Base-by-base conservation (phyloP, 2,329 filamentous ascomycete genomes). In the Tympanopsis confertula region DNA sequence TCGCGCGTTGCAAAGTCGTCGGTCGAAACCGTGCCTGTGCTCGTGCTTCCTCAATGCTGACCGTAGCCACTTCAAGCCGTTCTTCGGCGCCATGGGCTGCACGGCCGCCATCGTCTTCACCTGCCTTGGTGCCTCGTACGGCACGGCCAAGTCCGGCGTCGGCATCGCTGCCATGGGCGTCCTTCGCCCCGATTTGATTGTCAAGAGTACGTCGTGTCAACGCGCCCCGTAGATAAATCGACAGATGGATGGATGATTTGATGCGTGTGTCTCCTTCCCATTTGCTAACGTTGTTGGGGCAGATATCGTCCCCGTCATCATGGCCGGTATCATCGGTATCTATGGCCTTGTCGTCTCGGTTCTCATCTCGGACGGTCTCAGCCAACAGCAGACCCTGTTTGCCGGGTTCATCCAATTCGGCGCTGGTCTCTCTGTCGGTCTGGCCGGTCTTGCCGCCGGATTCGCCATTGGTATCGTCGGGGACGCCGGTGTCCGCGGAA, bases 271-370 rank as follows among this genome's bases (percentile, higher is more conserved):
- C 14, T 4, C 20, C 22, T n/a, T 26, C 22, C n/a, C 22, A 10
- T n/a, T n/a, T n/a, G n/a, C n/a, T n/a, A n/a, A n/a, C n/a, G n/a
- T n/a, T n/a, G n/a, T n/a, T 36, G 36, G 28, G 36, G 7, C 50
- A 96, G 89, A 95, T 76, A 95, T 96, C 64, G 89, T 96, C 48
- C 91, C 91, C 61, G 91, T 96, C 66, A 94, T 98, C 80, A 98
- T 98, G 91, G 91, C 91, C 74, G 91, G 91, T 96, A 98, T 98
- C 67, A 96, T 98, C 68, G 91, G 86, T 83, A 96, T 98, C 65
- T 98, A 91, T 69, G 85, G 85, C 54, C 75, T 91, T 48, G 85
- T 91, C 65, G 84, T 89, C 44, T 88, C 85, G 14, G 85, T 91
- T 60, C 67, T 91, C 55, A 86, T 91, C 57, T 87, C 85, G 56